Percentiles rank a stretch among this genome's conserved stretches.
Conservation (phyloP, 2,329 filamentous ascomycete genomes). For the Xylariaceae sp. region DNA sequence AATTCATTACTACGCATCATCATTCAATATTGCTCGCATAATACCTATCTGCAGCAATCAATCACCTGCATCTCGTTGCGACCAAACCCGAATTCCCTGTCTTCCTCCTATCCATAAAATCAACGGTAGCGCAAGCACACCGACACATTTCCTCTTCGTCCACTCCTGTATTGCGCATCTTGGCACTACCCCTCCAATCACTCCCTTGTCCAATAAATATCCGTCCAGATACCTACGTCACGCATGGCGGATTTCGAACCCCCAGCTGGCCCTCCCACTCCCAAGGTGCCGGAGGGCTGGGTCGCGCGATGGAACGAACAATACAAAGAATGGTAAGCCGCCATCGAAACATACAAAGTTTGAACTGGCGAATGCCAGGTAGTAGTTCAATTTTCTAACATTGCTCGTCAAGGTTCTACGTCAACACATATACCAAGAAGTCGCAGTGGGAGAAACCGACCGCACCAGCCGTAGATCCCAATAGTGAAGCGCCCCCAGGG, state of each 20-base stretch:
- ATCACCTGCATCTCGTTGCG: neutral
- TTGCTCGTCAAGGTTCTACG: constrained; percentile 66
- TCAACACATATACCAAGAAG: constrained; percentile 80
- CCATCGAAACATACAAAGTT: neutral
- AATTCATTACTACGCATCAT: no score
- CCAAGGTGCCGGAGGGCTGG: constrained; percentile 71
- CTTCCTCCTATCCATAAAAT: neutral
- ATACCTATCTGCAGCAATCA: no score
- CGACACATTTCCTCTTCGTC: no score
- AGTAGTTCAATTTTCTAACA: neutral
- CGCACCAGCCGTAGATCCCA: constrained; percentile 54
- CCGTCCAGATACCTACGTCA: constrained; percentile 3
- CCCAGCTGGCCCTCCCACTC: constrained; percentile 51
- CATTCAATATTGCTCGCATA: no score
- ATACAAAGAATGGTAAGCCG: constrained; percentile 67
- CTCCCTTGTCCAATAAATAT: no score
- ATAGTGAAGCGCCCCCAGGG: constrained; percentile 44
- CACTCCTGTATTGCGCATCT: no score
- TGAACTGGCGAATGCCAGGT: no score
- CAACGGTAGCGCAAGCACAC: no score
- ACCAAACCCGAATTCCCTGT: neutral
- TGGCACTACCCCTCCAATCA: no score
- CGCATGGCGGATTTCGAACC: constrained; percentile 51
- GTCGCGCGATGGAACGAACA: constrained; percentile 79
- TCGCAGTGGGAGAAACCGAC: constrained; percentile 88